Percentiles rank a stretch among this genome's conserved stretches.
Evolutionary conservation across 192 early-diverging fungal species (phyloP).

Genomic region (Cetraspora pellucida): DNA sequence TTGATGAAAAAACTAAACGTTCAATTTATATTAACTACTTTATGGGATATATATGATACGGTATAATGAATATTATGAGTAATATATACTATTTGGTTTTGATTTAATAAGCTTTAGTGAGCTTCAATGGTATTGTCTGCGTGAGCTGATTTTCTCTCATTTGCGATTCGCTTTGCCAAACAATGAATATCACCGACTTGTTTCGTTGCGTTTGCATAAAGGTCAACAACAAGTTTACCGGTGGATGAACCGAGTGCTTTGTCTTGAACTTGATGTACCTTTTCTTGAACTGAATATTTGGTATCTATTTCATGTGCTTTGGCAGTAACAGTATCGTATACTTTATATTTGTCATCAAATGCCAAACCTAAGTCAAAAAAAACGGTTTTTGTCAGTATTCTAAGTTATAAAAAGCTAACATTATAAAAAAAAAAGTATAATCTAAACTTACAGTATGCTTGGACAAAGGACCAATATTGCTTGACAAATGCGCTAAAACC

Average conservation of each 20-base stretch:
- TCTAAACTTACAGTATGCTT: no score
- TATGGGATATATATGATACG: no score
- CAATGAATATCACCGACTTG: constrained; percentile 57
- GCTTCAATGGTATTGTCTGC: background rate
- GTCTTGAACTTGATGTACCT: constrained; percentile 51
- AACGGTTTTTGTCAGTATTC: background rate
- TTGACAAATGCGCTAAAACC: no score
- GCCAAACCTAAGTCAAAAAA: background rate
- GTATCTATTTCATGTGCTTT: constrained; percentile 56
- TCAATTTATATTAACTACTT: no score
- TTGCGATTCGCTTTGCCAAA: constrained; percentile 58
- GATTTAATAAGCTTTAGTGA: no score
- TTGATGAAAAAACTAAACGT: no score
- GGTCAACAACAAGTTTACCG: constrained; percentile 53
- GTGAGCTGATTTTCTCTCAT: constrained; percentile 39
- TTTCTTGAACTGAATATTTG: constrained; percentile 58
- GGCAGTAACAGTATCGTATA: background rate
- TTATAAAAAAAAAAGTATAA: background rate
- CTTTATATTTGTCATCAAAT: background rate
- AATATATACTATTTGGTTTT: no score
- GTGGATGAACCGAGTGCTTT: constrained; percentile 52
- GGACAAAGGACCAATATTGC: no score
- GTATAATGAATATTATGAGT: no score
- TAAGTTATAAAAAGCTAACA: background rate
- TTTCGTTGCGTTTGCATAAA: constrained; percentile 48